phyloP scores from a whole-genome alignment of 179 eudicot species.

The Gypsophila paniculata region DNA sequence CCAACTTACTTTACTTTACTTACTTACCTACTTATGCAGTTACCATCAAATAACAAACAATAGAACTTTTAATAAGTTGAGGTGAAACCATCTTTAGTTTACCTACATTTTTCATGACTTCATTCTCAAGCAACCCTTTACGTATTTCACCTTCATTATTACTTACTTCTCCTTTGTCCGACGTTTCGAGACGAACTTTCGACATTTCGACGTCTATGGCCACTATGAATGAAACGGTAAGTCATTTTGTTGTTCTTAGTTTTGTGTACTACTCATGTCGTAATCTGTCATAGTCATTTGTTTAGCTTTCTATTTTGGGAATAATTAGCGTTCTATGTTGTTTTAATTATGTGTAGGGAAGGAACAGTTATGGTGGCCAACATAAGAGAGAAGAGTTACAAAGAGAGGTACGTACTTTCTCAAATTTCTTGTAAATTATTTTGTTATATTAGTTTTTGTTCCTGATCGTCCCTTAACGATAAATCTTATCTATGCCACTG shows the following conservation, averaged over 20 bases:
- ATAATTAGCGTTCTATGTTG: not conserved
- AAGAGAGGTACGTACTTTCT: constrained; percentile 54
- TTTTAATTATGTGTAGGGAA: constrained; percentile 16
- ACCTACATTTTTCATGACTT: not conserved
- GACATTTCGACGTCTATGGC: not conserved
- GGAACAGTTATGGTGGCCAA: constrained; percentile 39
- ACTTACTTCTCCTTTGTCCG: not conserved
- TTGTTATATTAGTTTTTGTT: too few relatives aligned
- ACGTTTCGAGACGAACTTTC: not conserved
- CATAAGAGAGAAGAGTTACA: constrained; percentile 64
- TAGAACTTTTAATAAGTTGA: not conserved
- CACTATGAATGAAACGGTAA: not conserved
- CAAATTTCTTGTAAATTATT: not conserved
- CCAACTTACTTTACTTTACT: too few relatives aligned
- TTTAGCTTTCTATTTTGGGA: not conserved
- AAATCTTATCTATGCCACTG: too few relatives aligned
- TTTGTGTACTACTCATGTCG: too few relatives aligned
- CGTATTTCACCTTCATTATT: not conserved
- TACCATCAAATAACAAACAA: constrained; percentile 5
- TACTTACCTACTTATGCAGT: constrained; percentile 5
- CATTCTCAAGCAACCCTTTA: not conserved
- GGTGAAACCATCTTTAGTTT: constrained; percentile 55
- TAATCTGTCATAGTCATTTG: too few relatives aligned
- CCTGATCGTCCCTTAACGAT: too few relatives aligned
- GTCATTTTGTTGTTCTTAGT: too few relatives aligned